Base-by-base conservation (phyloP, 2,329 filamentous ascomycete genomes). In the Fusarium scirpi region DNA sequence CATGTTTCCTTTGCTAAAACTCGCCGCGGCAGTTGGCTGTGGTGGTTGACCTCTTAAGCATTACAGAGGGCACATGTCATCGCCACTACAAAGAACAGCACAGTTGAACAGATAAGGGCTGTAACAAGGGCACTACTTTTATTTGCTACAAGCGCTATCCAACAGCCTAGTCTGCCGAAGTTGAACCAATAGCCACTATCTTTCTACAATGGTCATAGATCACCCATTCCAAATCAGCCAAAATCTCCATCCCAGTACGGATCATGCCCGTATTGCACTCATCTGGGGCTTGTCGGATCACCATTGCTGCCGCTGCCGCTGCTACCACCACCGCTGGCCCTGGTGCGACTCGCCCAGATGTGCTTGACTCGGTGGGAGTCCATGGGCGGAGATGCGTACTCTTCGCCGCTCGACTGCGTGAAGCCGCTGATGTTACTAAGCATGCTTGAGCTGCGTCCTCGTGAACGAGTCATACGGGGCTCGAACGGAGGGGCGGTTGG, bases 391-490 rank as follows among this genome's bases (percentile, higher is more conserved):
- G 77, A 77, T 30, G 64, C 68, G n/a, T 75, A 64, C 24, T 86
- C 86, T 46, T 85, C 87, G 49, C 82, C 83, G 71, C 86, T 89
- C 18, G 85, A 88, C 78, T 90, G 87, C 10, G 89, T 91, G 72
- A 91, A 90, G 22, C 89, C 88, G n/a, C 88, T 90, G 5, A 91
- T 82, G 72, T 90, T 86, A 74, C 88, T 90, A 4, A 91, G 85
- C 89, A 91, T 91, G 61, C 87, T 90, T 12, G 87, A 90, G 30
- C 88, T 90, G 51, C 89, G 86, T 24, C 87, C 88, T 46, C 89
- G 80, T 30, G 82, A 80, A 76, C 83, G 85, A 69, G 70, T 76
- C 65, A 69, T 78, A 70, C 73, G 79, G 15, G 80, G 74, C 57
- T 82, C 74, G 56, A 76, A 78, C 29, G 80, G 68, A 8, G 79